These are phyloP conservation scores for Zygosaccharomyces rouxii DNA, from an alignment of 805 yeast genomes.

Conservation along the genomic window DNA sequence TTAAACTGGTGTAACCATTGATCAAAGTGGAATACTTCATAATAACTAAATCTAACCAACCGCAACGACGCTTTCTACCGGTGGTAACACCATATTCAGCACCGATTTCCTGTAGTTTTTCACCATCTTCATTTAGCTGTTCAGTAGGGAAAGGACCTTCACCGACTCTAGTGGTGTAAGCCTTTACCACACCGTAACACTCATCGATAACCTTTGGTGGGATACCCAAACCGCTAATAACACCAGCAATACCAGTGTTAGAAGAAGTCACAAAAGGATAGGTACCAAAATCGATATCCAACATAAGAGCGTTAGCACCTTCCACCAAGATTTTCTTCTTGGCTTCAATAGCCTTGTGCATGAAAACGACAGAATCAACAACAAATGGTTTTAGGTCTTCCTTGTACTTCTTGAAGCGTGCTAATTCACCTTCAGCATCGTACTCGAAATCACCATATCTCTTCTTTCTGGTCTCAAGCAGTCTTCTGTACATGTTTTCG, in stretches of 20 bases:
- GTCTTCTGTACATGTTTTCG: slow-evolving; percentile 67
- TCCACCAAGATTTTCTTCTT: slow-evolving; percentile 89
- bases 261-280: slow-evolving; percentile 97
- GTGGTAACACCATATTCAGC: slow-evolving; percentile 98
- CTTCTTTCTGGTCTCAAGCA: slow-evolving; percentile 74
- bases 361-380: slow-evolving; percentile 83
- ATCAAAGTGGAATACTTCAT: slow-evolving; percentile 84
- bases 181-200: slow-evolving; percentile 94
- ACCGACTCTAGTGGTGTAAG: slow-evolving; percentile 97
- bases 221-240: slow-evolving; percentile 90
- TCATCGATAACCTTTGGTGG: slow-evolving; percentile 84
- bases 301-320: slow-evolving; percentile 98
- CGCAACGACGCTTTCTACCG: slow-evolving; percentile 98
- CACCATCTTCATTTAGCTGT: slow-evolving; percentile 84
- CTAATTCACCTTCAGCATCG: slow-evolving; percentile 76
- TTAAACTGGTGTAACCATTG: slow-evolving; percentile 92
- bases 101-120: slow-evolving; percentile 82
- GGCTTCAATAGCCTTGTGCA: slow-evolving; percentile 67
- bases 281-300: slow-evolving; percentile 96
- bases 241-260: slow-evolving; percentile 96
- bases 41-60: slow-evolving; percentile 97
- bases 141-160: slow-evolving; percentile 99
- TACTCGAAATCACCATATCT: slow-evolving; percentile 93
- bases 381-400: slow-evolving; percentile 82
- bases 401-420: slow-evolving; percentile 67